phyloP scores from a whole-genome alignment of 768 basidiomycete genomes.

The Nidularia sp. region DNA sequence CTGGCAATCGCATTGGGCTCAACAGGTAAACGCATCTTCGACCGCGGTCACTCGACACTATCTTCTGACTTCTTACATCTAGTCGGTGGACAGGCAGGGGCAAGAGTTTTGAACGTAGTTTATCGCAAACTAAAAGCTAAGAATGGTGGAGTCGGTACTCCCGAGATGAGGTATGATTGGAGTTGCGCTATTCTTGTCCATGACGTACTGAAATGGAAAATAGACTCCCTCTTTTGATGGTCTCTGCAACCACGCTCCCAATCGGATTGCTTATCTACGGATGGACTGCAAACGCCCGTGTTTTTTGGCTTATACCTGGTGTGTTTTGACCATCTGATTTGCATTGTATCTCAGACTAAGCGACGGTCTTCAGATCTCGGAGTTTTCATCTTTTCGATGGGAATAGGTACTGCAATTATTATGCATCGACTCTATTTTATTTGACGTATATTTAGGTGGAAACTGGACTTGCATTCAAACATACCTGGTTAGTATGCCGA shows the following conservation, averaged over 20 bases:
- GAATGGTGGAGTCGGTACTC: constrained; percentile 49
- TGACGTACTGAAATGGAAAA: not conserved
- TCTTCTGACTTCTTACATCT: constrained; percentile 9
- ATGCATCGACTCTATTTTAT: constrained; percentile 7
- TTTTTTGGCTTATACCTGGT: constrained; percentile 62
- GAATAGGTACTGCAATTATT: constrained; percentile 30
- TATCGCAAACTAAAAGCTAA: constrained; percentile 40
- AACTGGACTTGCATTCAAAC: constrained; percentile 49
- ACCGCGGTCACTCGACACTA: not conserved
- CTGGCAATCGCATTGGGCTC: constrained; percentile 55
- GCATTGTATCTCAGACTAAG: not conserved
- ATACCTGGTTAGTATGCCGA: constrained; percentile 45
- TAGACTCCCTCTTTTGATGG: constrained; percentile 35
- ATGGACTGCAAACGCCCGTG: constrained; percentile 47
- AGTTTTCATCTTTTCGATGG: constrained; percentile 43
- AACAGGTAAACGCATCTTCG: constrained; percentile 28
- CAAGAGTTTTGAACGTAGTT: constrained; percentile 40
- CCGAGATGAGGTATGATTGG: constrained; percentile 41
- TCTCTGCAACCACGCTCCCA: constrained; percentile 49
- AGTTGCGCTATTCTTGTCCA: not conserved
- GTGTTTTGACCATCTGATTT: constrained; percentile 6
- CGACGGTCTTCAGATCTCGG: constrained; percentile 21
- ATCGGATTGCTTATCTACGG: constrained; percentile 60
- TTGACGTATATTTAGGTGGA: constrained; percentile 14
- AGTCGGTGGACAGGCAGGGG: constrained; percentile 36